A percentile compares a stretch with the other conserved stretches of the same genome.
These are phyloP conservation scores for Colletotrichum orbiculare DNA, from an alignment of 2,329 filamentous ascomycete species.

Conservation along the genomic window DNA sequence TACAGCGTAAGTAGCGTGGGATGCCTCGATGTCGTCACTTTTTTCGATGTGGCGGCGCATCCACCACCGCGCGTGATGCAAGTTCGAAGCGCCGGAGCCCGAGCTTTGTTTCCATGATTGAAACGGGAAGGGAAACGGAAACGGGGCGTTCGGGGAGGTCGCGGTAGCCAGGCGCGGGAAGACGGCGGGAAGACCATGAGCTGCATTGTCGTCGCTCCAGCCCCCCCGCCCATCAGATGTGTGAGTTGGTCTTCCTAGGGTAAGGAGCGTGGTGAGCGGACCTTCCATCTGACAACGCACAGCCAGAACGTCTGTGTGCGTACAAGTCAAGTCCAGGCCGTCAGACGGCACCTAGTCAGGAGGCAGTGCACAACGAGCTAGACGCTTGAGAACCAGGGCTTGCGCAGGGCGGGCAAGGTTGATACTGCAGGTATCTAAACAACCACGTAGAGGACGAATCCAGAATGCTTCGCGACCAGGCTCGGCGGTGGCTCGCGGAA, in stretches of 20 bases:
- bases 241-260: conserved; percentile 4
- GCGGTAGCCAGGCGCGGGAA: conserved; percentile 10
- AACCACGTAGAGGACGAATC: not conserved
- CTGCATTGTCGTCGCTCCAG: conserved; percentile 10
- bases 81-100: not conserved
- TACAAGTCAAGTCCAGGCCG: not conserved
- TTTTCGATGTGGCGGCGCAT: conserved; percentile 5
- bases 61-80: conserved; percentile 14
- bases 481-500: conserved; percentile 23
- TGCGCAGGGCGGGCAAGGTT: too few relatives aligned
- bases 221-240: conserved; percentile 25
- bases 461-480: conserved; percentile 4
- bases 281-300: conserved; percentile 17
- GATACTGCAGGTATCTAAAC: too few relatives aligned
- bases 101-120: not conserved
- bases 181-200: conserved; percentile 24
- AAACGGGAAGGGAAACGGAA: not conserved
- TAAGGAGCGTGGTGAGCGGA: conserved; percentile 7
- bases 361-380: conserved; percentile 21
- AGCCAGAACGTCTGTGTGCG: not conserved
- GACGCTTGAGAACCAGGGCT: conserved; percentile 3
- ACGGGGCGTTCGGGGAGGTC: conserved; percentile 21
- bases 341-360: not conserved
- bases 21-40: not conserved
- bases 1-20: not conserved